phyloP scores from a whole-genome alignment of 1,284 basidiomycete genomes.

The Apiotrichum sp. region DNA sequence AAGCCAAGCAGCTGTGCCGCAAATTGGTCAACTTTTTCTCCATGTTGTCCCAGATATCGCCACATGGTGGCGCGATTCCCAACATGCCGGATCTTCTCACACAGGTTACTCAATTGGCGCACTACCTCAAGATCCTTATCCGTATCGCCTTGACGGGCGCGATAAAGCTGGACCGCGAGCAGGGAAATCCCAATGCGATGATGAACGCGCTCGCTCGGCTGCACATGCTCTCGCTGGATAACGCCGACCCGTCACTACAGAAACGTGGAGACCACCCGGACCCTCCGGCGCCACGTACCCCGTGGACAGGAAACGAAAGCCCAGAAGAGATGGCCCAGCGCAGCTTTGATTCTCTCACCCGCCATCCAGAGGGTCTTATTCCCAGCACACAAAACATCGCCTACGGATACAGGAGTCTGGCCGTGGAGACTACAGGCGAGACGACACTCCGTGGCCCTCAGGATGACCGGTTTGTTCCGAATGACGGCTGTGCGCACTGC shows the following conservation, averaged over 20 bases:
- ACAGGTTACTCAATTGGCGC: slow-evolving; percentile 95
- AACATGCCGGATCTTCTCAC: slow-evolving; percentile 97
- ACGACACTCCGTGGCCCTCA: slow-evolving; percentile 59
- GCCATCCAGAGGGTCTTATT: slow-evolving; percentile 50
- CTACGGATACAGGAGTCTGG: slow-evolving; percentile 82
- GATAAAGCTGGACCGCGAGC: slow-evolving; percentile 88
- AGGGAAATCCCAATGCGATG: slow-evolving; percentile 74
- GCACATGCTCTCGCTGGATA: slow-evolving; percentile 81
- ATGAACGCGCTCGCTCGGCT: slow-evolving; percentile 84
- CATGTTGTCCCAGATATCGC: slow-evolving; percentile 61
- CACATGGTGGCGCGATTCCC: slow-evolving; percentile 27
- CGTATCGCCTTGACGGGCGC: slow-evolving; percentile 95
- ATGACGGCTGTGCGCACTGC: slow-evolving; percentile 88
- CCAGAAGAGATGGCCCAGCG: slow-evolving; percentile 37
- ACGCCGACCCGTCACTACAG: slow-evolving; percentile 69
- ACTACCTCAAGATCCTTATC: slow-evolving; percentile 99
- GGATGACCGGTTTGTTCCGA: slow-evolving; percentile 41
- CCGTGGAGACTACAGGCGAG: slow-evolving; percentile 74
- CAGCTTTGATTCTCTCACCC: slow-evolving; percentile 38
- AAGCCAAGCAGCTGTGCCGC: slow-evolving; percentile 96
- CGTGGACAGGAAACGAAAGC: slow-evolving; percentile 18
- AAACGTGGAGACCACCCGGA: slow-evolving; percentile 40
- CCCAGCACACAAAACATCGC: slow-evolving; percentile 61
- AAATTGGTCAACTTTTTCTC: slow-evolving; percentile 99
- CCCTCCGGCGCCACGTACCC: slow-evolving; percentile 4